Percentiles rank a stretch among this genome's conserved stretches.
These are phyloP conservation scores for Penicillium manginii DNA, from an alignment of 495 filamentous ascomycete species.

Conservation along the genomic window DNA sequence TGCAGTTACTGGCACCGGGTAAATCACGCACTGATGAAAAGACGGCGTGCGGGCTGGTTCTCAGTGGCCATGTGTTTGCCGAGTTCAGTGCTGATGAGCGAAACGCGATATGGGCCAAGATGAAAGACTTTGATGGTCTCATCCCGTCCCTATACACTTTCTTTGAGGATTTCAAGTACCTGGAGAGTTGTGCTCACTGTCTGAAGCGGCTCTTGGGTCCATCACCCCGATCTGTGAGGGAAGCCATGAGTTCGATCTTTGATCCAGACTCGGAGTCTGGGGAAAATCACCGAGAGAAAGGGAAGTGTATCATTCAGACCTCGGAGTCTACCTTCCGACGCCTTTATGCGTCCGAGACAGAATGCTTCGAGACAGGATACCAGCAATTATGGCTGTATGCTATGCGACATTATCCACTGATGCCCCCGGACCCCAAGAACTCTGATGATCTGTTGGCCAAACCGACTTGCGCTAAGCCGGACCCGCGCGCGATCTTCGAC, in stretches of 20 bases:
- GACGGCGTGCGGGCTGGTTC: constrained; percentile 8
- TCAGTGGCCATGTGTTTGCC: constrained; percentile 25
- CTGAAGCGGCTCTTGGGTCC: constrained; percentile 30
- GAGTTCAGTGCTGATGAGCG: constrained; percentile 30
- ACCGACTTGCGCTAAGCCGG: background rate
- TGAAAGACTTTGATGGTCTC: constrained; percentile 25
- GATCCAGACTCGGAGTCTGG: too few species aligned
- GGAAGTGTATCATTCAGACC: too few species aligned
- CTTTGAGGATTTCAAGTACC: constrained; percentile 40
- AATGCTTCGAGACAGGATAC: too few species aligned
- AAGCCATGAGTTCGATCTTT: background rate
- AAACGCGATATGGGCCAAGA: constrained; percentile 22
- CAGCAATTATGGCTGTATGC: background rate
- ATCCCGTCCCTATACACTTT: constrained; percentile 39
- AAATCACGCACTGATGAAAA: constrained; percentile 7
- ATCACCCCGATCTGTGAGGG: constrained; percentile 4
- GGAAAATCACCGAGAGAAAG: too few species aligned
- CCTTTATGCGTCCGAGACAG: too few species aligned
- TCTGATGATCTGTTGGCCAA: background rate
- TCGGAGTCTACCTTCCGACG: too few species aligned
- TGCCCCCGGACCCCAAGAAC: background rate
- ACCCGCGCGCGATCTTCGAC: constrained; percentile 4
- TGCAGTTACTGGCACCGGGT: background rate
- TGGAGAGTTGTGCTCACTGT: constrained; percentile 29
- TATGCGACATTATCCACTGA: background rate